Evolutionary conservation across 768 basidiomycete species (phyloP).

Genomic region (Serendipita sp.): DNA sequence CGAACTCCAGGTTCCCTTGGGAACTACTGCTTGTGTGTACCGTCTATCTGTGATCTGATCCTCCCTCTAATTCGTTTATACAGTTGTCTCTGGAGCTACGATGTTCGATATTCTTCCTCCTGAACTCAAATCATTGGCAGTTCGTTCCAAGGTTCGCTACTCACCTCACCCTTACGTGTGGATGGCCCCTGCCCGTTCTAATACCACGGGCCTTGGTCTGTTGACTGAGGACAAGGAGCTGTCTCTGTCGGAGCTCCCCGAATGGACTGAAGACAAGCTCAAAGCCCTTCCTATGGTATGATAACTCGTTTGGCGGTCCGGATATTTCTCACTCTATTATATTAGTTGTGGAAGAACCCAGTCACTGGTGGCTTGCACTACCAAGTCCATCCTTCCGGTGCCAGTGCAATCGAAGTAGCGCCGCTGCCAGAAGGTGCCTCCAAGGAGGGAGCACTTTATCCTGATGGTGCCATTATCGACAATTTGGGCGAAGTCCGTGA

Average conservation of each 20-base stretch:
- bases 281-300: slow-evolving; percentile 53
- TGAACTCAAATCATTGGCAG: slow-evolving; percentile 62
- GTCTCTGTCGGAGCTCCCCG: slow-evolving; percentile 46
- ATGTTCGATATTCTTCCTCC: slow-evolving; percentile 69
- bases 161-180: slow-evolving; percentile 80
- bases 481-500: slow-evolving; percentile 57
- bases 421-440: slow-evolving; percentile 47
- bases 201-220: slow-evolving; percentile 69
- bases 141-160: slow-evolving; percentile 58
- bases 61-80: neutral
- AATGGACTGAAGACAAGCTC: slow-evolving; percentile 63
- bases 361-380: slow-evolving; percentile 68
- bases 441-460: slow-evolving; percentile 53
- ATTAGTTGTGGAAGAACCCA: slow-evolving; percentile 82
- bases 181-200: slow-evolving; percentile 64
- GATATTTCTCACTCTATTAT: neutral
- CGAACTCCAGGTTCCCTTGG: slow-evolving; percentile 63
- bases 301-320: neutral
- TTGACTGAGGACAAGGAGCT: slow-evolving; percentile 63
- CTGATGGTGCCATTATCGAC: slow-evolving; percentile 62
- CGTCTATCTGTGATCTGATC: neutral
- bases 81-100: slow-evolving; percentile 42
- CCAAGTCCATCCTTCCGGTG: slow-evolving; percentile 79
- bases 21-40: slow-evolving; percentile 63
- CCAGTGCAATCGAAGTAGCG: slow-evolving; percentile 46